Percentiles rank a stretch among this genome's conserved stretches.
Evolutionary conservation across 2,329 filamentous ascomycete species (phyloP).

Genomic region (Colletotrichum noveboracense): DNA sequence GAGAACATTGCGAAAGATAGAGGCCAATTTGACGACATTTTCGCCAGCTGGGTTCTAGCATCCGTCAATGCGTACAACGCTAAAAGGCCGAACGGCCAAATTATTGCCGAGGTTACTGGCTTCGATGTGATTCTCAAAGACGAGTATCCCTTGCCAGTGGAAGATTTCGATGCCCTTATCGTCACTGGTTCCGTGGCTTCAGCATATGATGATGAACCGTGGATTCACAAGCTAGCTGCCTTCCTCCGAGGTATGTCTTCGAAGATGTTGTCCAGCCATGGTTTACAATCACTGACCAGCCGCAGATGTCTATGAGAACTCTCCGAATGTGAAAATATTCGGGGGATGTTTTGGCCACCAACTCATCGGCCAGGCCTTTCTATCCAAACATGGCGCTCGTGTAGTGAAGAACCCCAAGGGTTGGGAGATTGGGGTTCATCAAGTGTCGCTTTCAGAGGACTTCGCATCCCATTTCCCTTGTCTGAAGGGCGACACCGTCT

Average conservation of each 20-base stretch:
- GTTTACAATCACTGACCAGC: background rate
- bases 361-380: conserved; percentile 40
- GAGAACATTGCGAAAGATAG: background rate
- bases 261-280: background rate
- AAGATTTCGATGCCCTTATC: conserved; percentile 38
- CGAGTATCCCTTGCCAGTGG: conserved; percentile 35
- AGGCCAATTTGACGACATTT: background rate
- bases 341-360: conserved; percentile 51
- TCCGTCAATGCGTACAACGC: background rate
- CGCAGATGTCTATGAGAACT: conserved; percentile 29
- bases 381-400: conserved; percentile 30
- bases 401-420: conserved; percentile 31
- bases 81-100: background rate
- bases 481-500: conserved; percentile 10
- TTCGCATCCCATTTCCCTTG: conserved; percentile 23
- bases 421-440: conserved; percentile 36
- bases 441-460: conserved; percentile 26
- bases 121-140: conserved; percentile 36
- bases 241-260: conserved; percentile 21
- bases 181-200: conserved; percentile 41
- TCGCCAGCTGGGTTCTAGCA: background rate
- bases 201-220: conserved; percentile 32
- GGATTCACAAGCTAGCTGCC: conserved; percentile 24
- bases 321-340: conserved; percentile 39
- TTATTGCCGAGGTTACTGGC: conserved; percentile 29